phyloP scores from a whole-genome alignment of 345 rosid genomes.

The Aquilaria malaccensis region DNA sequence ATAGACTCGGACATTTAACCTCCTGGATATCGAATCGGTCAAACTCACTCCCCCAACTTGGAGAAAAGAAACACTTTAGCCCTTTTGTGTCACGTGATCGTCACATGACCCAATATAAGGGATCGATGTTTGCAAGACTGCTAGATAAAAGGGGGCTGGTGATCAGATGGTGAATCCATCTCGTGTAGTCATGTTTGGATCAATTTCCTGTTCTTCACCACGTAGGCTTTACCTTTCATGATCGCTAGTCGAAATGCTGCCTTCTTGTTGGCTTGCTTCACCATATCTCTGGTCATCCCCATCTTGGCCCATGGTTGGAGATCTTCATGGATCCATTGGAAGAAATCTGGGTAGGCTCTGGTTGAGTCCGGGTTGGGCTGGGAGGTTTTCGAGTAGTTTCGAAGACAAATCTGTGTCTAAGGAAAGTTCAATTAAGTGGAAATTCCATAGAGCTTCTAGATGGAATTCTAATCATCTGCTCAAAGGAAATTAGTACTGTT shows the following conservation, averaged over 20 bases:
- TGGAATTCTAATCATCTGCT: constrained; percentile 7
- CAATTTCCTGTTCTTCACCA: constrained; percentile 26
- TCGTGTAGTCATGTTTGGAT: constrained; percentile 29
- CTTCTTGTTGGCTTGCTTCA: constrained; percentile 32
- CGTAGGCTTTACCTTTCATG: constrained; percentile 31
- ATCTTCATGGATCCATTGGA: constrained; percentile 66
- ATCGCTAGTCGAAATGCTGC: constrained; percentile 41
- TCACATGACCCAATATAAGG: too few species aligned
- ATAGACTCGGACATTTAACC: too few species aligned
- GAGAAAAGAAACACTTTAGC: too few species aligned
- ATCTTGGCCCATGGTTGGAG: constrained; percentile 44
- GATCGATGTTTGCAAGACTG: too few species aligned
- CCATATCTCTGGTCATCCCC: constrained; percentile 46
- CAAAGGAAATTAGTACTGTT: not conserved
- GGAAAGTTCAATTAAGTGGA: constrained; percentile 30
- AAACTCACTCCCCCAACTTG: too few species aligned
- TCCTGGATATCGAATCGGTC: too few species aligned
- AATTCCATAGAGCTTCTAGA: constrained; percentile 11
- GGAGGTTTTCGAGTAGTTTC: constrained; percentile 22
- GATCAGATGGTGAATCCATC: constrained; percentile 43
- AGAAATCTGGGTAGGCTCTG: constrained; percentile 40
- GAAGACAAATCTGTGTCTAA: constrained; percentile 31
- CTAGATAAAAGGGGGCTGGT: too few species aligned
- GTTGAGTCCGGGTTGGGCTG: constrained; percentile 9
- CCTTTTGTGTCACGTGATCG: too few species aligned